These are phyloP conservation scores for Russula griseocarnosa DNA, from an alignment of 768 basidiomycete genomes.

Conservation along the genomic window DNA sequence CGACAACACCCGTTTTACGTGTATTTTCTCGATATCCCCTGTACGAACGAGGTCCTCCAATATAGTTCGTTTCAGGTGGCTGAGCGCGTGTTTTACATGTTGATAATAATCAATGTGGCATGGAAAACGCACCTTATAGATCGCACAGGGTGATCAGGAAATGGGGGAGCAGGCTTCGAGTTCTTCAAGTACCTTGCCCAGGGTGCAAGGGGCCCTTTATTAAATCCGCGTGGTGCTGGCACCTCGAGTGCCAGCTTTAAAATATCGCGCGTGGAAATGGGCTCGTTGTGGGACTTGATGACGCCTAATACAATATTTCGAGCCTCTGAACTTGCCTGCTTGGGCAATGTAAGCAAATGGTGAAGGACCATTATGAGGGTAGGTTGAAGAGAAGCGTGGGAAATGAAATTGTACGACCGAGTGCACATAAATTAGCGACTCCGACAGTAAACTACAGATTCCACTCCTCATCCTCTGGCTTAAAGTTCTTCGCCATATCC, in stretches of 20 bases:
- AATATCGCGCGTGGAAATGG: slow-evolving; percentile 33
- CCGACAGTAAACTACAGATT: slow-evolving; percentile 15
- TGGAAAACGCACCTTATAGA: slow-evolving; percentile 46
- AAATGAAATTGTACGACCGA: too few species aligned
- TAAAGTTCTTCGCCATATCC: slow-evolving; percentile 93
- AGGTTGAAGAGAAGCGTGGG: background rate
- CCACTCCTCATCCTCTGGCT: slow-evolving; percentile 73
- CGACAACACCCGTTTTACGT: slow-evolving; percentile 34
- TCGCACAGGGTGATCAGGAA: slow-evolving; percentile 47
- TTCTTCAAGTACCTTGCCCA: slow-evolving; percentile 20
- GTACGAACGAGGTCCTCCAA: slow-evolving; percentile 45
- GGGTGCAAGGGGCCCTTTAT: slow-evolving; percentile 5
- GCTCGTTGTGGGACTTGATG: slow-evolving; percentile 26
- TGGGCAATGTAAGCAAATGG: slow-evolving; percentile 8
- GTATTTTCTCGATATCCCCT: slow-evolving; percentile 44
- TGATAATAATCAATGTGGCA: background rate
- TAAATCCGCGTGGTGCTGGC: slow-evolving; percentile 5
- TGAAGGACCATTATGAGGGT: slow-evolving; percentile 10
- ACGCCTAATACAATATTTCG: slow-evolving; percentile 31
- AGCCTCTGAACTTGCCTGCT: slow-evolving; percentile 26
- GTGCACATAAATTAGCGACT: too few species aligned
- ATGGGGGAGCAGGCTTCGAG: slow-evolving; percentile 42
- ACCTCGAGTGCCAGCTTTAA: slow-evolving; percentile 32
- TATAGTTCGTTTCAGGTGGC: slow-evolving; percentile 54
- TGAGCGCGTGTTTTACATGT: slow-evolving; percentile 29